A percentile compares a stretch with the other conserved stretches of the same genome.
Conservation (phyloP, 202 grass and related monocot genomes). For the Musa balbisiana region DNA sequence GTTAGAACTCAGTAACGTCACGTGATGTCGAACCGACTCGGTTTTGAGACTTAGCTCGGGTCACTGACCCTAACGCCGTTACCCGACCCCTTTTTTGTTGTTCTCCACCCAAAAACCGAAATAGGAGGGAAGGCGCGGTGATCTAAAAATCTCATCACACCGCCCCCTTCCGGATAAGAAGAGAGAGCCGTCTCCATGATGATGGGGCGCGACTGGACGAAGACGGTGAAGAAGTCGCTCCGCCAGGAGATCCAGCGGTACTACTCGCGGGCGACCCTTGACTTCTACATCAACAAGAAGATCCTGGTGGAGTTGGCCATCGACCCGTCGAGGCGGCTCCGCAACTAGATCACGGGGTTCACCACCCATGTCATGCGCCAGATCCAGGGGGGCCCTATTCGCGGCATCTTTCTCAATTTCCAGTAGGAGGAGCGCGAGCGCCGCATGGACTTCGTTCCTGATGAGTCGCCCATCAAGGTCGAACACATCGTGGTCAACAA, state of each 20-base stretch:
- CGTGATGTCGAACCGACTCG: too few relatives aligned
- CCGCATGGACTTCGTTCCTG: conserved; percentile 1
- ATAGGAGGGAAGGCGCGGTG: too few relatives aligned
- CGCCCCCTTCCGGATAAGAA: not conserved
- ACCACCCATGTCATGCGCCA: not conserved
- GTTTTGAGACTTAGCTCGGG: too few relatives aligned
- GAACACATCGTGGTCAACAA: not conserved
- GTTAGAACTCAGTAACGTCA: too few relatives aligned
- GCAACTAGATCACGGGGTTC: not conserved
- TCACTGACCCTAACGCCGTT: too few relatives aligned
- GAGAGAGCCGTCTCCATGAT: not conserved
- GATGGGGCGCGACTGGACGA: not conserved
- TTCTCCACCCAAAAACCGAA: too few relatives aligned
- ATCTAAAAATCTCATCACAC: too few relatives aligned
- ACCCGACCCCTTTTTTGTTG: too few relatives aligned
- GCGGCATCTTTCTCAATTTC: not conserved
- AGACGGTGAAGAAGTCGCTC: not conserved
- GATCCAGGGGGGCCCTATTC: not conserved
- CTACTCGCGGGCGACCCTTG: not conserved
- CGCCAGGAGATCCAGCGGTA: not conserved
- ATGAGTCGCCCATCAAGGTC: not conserved
- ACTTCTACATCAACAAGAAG: not conserved
- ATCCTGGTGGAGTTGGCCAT: not conserved
- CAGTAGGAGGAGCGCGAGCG: not conserved
- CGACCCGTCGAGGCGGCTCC: not conserved